phyloP scores from a whole-genome alignment of 495 filamentous ascomycete species.

The Aspergillus affinis region DNA sequence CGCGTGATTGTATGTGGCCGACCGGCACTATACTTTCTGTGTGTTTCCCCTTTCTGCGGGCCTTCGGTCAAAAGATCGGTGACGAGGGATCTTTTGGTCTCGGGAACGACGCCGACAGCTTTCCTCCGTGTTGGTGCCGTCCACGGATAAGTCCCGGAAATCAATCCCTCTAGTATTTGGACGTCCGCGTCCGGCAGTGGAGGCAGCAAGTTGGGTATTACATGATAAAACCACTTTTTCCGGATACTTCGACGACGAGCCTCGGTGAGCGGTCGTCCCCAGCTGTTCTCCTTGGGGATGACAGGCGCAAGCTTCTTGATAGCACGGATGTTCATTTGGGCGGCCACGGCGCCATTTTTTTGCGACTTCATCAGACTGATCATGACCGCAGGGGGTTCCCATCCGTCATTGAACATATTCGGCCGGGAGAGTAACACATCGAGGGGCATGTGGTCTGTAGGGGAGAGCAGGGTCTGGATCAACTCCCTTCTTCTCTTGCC shows the following conservation, averaged over 20 bases:
- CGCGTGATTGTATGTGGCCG: slow-evolving; percentile 42
- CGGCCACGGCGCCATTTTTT: slow-evolving; percentile 24
- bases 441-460: slow-evolving; percentile 29
- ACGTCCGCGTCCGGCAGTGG: slow-evolving; percentile 70
- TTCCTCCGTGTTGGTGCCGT: slow-evolving; percentile 38
- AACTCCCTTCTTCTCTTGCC: slow-evolving; percentile 69
- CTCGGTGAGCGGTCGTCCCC: slow-evolving; percentile 56
- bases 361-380: slow-evolving; percentile 40
- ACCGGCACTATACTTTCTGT: slow-evolving; percentile 28
- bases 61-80: slow-evolving; percentile 27
- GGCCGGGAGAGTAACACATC: slow-evolving; percentile 22
- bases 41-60: slow-evolving; percentile 37
- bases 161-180: slow-evolving; percentile 57
- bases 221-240: slow-evolving; percentile 56
- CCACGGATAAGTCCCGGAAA: slow-evolving; percentile 50
- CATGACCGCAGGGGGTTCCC: slow-evolving; percentile 36
- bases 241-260: slow-evolving; percentile 58
- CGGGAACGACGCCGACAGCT: slow-evolving; percentile 7
- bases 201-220: slow-evolving; percentile 61
- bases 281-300: slow-evolving; percentile 62
- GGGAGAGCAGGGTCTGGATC: slow-evolving; percentile 46
- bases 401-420: slow-evolving; percentile 29
- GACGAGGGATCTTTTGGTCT: slow-evolving; percentile 14
- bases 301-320: slow-evolving; percentile 45
- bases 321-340: slow-evolving; percentile 22